Evolutionary conservation across 208 protist species (phyloP).

Genomic region (Leishmania martiniquensis): DNA sequence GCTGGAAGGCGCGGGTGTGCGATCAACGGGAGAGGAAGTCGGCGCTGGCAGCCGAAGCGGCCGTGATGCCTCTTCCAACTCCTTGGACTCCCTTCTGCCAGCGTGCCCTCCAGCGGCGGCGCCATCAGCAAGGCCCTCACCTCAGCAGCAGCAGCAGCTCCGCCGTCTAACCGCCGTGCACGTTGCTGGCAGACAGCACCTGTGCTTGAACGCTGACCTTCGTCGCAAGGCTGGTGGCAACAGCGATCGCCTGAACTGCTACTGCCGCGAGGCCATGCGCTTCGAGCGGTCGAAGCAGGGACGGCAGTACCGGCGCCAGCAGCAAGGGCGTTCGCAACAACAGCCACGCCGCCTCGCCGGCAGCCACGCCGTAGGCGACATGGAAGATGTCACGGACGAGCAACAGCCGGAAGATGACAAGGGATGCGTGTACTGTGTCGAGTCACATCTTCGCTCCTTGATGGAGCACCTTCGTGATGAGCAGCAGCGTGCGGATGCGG

Average conservation of each 20-base stretch:
- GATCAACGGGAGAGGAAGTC: background rate
- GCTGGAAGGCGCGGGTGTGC: background rate
- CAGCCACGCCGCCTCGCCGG: background rate
- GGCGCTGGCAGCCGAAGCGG: too few relatives aligned
- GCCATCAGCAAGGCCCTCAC: background rate
- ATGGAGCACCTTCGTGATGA: constrained; percentile 26
- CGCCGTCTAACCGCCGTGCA: constrained; percentile 70
- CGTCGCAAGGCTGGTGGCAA: constrained; percentile 26
- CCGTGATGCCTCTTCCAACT: background rate
- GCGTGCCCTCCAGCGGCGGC: background rate
- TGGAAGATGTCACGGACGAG: constrained; percentile 3
- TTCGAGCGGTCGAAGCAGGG: constrained; percentile 68
- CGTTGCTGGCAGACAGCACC: constrained; percentile 88
- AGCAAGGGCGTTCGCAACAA: background rate
- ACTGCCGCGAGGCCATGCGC: constrained; percentile 92
- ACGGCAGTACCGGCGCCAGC: constrained; percentile 30
- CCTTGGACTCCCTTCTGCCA: background rate
- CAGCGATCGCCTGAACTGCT: constrained; percentile 86
- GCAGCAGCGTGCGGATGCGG: constrained; percentile 12
- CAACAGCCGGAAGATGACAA: constrained; percentile 19
- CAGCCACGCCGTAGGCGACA: background rate
- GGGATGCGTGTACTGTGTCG: constrained; percentile 47
- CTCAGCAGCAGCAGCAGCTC: constrained; percentile 12
- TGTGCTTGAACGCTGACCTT: constrained; percentile 89
- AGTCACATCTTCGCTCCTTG: constrained; percentile 30